A percentile compares a stretch with the other conserved stretches of the same genome.
These are phyloP conservation scores for Podaxis sp. DNA, from an alignment of 768 basidiomycete species.

Conservation along the genomic window DNA sequence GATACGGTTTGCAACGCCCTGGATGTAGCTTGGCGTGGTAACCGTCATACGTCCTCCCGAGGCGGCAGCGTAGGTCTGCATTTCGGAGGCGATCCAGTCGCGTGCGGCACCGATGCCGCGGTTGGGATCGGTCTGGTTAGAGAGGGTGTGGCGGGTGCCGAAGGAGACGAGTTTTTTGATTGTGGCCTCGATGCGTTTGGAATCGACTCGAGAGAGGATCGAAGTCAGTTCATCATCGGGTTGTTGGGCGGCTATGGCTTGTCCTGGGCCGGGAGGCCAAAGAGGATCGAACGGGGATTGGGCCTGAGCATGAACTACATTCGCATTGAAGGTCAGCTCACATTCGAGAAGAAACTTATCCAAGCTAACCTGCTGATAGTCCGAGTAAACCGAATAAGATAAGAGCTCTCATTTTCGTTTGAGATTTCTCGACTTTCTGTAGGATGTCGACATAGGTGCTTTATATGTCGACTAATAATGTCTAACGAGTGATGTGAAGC, in stretches of 20 bases:
- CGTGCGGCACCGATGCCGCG: conserved; percentile 56
- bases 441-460: neutral
- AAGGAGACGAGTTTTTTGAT: conserved; percentile 55
- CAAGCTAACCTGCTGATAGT: neutral
- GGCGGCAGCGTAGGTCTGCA: conserved; percentile 37
- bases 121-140: conserved; percentile 50
- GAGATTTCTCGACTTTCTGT: neutral
- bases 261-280: conserved; percentile 54
- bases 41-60: conserved; percentile 45
- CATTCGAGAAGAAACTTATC: neutral
- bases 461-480: neutral
- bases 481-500: neutral
- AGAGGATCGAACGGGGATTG: conserved; percentile 9
- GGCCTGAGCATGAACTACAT: conserved; percentile 2
- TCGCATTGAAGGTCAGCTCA: neutral
- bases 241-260: conserved; percentile 38
- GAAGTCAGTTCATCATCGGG: conserved; percentile 42
- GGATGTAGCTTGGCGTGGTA: conserved; percentile 44
- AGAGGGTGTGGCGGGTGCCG: conserved; percentile 54
- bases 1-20: conserved; percentile 34
- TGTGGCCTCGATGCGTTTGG: conserved; percentile 42
- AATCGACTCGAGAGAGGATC: conserved; percentile 48
- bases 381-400: neutral
- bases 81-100: conserved; percentile 53
- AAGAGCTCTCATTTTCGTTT: conserved; percentile 1